These are phyloP conservation scores for Suillus ampliporus DNA, from an alignment of 768 basidiomycete genomes.

Conservation along the genomic window DNA sequence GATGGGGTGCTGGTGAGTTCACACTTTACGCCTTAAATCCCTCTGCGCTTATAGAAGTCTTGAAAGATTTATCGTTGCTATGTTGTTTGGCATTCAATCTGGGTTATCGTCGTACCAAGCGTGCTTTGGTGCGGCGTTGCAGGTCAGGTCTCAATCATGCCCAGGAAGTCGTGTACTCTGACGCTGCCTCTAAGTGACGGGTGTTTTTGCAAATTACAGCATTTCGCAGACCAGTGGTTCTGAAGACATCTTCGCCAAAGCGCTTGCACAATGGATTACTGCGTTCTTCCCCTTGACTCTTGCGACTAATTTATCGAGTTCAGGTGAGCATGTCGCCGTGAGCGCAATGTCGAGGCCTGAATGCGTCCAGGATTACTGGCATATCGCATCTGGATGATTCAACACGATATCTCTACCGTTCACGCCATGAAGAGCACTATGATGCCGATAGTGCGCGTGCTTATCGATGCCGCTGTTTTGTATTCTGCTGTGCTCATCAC, in stretches of 20 bases:
- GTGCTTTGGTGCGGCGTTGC: constrained; percentile 13
- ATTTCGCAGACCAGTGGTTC: constrained; percentile 9
- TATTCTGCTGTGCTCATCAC: constrained; percentile 12
- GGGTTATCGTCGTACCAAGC: constrained; percentile 14
- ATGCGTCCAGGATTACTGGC: constrained; percentile 11
- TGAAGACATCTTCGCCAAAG: constrained; percentile 9
- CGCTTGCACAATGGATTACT: constrained; percentile 13
- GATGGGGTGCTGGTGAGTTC: constrained; percentile 14
- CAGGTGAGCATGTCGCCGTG: constrained; percentile 1
- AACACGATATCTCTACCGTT: neutral
- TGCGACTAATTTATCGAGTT: constrained; percentile 8
- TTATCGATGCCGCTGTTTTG: constrained; percentile 12
- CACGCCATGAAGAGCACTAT: neutral
- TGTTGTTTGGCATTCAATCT: constrained; percentile 17
- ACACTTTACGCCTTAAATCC: neutral
- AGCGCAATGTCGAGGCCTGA: neutral
- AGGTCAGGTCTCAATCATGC: constrained; percentile 3
- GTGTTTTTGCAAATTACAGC: constrained; percentile 8
- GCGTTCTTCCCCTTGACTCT: constrained; percentile 11
- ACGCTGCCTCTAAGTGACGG: constrained; percentile 1
- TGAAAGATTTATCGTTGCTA: constrained; percentile 21
- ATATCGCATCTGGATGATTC: constrained; percentile 15
- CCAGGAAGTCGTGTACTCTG: neutral
- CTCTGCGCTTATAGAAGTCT: neutral
- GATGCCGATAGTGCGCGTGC: constrained; percentile 10